Evolutionary conservation across 495 filamentous ascomycete genomes (phyloP).

Genomic region (Penicillium nucicola): DNA sequence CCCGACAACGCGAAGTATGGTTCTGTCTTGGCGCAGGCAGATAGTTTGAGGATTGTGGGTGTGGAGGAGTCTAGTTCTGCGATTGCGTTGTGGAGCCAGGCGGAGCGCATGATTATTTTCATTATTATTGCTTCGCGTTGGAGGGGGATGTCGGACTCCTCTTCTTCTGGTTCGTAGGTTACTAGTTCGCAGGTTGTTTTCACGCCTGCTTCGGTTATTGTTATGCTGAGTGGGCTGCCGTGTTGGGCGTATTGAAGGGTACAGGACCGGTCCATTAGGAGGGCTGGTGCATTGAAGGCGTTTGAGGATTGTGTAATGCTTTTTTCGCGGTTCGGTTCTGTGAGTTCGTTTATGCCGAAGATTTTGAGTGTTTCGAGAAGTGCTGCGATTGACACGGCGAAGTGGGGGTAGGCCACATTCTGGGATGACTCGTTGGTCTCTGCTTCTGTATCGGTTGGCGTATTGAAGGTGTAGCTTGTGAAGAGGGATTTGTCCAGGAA

Average conservation of each 20-base stretch:
- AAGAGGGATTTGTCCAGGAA: constrained; percentile 87
- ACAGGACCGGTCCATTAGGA: constrained; percentile 80
- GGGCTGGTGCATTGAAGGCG: constrained; percentile 70
- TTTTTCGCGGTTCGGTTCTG: constrained; percentile 48
- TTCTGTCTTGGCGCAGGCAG: constrained; percentile 53
- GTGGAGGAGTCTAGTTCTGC: constrained; percentile 73
- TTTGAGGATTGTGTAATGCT: constrained; percentile 50
- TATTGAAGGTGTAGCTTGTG: constrained; percentile 69
- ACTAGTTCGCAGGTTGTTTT: constrained; percentile 87
- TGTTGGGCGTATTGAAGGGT: constrained; percentile 68
- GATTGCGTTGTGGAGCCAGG: constrained; percentile 80
- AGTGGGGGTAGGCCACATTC: constrained; percentile 44
- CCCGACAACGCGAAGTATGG: constrained; percentile 72
- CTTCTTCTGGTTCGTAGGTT: constrained; percentile 74
- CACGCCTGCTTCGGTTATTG: constrained; percentile 78
- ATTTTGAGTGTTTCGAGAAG: constrained; percentile 94
- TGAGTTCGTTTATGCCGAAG: constrained; percentile 74
- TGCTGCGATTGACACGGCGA: constrained; percentile 81
- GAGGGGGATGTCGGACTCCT: constrained; percentile 74
- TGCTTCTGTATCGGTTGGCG: constrained; percentile 26
- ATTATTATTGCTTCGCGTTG: constrained; percentile 73
- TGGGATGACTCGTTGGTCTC: constrained; percentile 35
- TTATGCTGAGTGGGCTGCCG: constrained; percentile 74
- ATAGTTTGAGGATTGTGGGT: constrained; percentile 61
- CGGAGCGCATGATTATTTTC: constrained; percentile 91